A percentile compares a stretch with the other conserved stretches of the same genome.
phyloP scores from a whole-genome alignment of 2,329 filamentous ascomycete species.

The Sphaerulina populicola region DNA sequence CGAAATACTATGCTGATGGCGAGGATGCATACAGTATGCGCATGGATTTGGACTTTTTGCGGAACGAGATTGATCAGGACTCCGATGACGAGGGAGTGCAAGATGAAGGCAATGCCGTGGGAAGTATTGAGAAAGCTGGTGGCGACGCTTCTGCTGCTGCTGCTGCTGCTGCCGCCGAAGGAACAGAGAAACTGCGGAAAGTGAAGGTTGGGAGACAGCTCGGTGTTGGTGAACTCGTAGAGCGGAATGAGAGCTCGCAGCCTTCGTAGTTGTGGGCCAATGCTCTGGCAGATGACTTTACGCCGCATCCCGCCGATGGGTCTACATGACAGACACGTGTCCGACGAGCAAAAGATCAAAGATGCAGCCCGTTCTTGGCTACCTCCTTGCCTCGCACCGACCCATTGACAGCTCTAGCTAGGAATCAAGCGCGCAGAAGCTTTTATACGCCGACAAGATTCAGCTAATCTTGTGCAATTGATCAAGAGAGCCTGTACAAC shows the following conservation, averaged over 20 bases:
- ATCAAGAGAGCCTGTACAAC: too few species aligned
- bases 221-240: constrained; percentile 68
- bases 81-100: constrained; percentile 31
- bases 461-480: too few species aligned
- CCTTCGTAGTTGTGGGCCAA: not conserved
- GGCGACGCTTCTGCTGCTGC: constrained; percentile 10
- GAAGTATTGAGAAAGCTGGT: constrained; percentile 11
- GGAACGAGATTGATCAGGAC: constrained; percentile 45
- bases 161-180: constrained; percentile 20
- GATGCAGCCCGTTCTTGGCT: too few species aligned
- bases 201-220: constrained; percentile 74
- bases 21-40: constrained; percentile 95
- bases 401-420: too few species aligned
- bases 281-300: too few species aligned
- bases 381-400: too few species aligned
- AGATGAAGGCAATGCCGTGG: constrained; percentile 34
- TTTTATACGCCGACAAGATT: too few species aligned
- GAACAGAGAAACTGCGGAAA: constrained; percentile 59
- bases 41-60: constrained; percentile 61
- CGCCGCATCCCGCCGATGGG: too few species aligned
- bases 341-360: too few species aligned
- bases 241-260: constrained; percentile 34
- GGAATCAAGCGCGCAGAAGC: too few species aligned
- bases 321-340: too few species aligned
- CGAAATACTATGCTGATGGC: constrained; percentile 93